These are phyloP conservation scores for Didymella sp. DNA, from an alignment of 2,329 filamentous ascomycete species.

Conservation along the genomic window DNA sequence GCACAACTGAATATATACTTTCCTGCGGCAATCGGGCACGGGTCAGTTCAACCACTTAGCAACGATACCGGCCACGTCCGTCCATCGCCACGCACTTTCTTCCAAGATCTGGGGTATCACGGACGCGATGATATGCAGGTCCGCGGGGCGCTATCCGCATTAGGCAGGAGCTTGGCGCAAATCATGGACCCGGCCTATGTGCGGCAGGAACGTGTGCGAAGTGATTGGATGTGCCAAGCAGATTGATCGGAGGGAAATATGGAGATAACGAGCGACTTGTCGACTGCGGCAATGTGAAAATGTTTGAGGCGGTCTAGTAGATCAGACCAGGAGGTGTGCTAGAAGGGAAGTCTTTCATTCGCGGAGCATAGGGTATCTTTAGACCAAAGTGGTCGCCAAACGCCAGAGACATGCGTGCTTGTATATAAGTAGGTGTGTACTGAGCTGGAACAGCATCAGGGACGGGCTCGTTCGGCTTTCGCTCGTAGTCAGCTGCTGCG, in stretches of 20 bases:
- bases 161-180: constrained; percentile 33
- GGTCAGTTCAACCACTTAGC: constrained; percentile 20
- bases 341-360: constrained; percentile 11
- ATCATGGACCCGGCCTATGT: constrained; percentile 10
- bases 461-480: constrained; percentile 20
- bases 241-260: constrained; percentile 19
- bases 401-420: constrained; percentile 24
- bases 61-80: constrained; percentile 41
- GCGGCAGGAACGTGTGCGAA: constrained; percentile 17
- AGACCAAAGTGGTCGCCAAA: constrained; percentile 32
- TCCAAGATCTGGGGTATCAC: constrained; percentile 21
- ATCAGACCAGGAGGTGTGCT: background rate
- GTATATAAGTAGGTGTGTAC: constrained; percentile 19
- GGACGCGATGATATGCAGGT: constrained; percentile 21
- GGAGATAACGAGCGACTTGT: constrained; percentile 16
- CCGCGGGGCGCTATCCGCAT: constrained; percentile 32
- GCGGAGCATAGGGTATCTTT: constrained; percentile 38
- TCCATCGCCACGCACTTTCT: constrained; percentile 29
- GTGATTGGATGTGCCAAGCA: constrained; percentile 15
- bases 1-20: constrained; percentile 17
- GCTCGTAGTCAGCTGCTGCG: constrained; percentile 7
- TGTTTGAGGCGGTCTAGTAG: background rate
- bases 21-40: background rate
- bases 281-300: background rate
- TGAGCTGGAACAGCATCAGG: constrained; percentile 23